Evolutionary conservation across 768 basidiomycete genomes (phyloP), one percentile per base, ranked within the genome.

Genomic region (Suillus americanus): DNA sequence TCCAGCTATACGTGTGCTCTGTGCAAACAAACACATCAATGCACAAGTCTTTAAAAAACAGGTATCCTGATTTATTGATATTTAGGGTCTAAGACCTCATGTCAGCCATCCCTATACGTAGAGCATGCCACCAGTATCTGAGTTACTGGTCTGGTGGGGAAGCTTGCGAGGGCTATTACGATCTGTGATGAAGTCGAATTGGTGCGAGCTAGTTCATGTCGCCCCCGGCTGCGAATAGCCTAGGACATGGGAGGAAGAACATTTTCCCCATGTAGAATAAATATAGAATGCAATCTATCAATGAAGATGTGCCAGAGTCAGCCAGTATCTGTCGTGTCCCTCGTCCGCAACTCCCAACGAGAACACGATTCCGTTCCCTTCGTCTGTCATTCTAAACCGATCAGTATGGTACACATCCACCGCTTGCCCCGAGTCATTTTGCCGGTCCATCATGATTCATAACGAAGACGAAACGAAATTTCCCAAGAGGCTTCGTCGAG

Each of bases 91-190:
- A n/a, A 4, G 20, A 45, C 20, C 43, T 12, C n/a, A 46, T 12
- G n/a, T 12, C n/a, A 10, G 48, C 1, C 23, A n/a, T 48, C 43
- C n/a, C 12, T 25, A 28, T 28, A 50, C 7, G 3, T 8, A 25
- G 14, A 50, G 48, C 50, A 2, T 28, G 28, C 16, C 50, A 25
- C 23, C 12, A 3, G n/a, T 23, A 23, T 23, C n/a, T 13, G 62
- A 25, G n/a, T 73, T 66, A 13, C 73, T 62, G 18, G 83, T 78
- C 87, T 85, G 89, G 30, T 86, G 79, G 25, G 86, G 69, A 45
- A 92, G 75, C 72, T 89, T 90, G 33, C 89, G 81, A 20, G 90
- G 75, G 30, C 78, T 80, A 68, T 90, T 91, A 30, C 89, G 81
- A 68, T 91, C 89, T 0, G 88, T 86, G 65, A 91, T 77, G 37